Evolutionary conservation across 129 eudicot species (phyloP).

Genomic region (Rutidosis leptorrhynchoides): DNA sequence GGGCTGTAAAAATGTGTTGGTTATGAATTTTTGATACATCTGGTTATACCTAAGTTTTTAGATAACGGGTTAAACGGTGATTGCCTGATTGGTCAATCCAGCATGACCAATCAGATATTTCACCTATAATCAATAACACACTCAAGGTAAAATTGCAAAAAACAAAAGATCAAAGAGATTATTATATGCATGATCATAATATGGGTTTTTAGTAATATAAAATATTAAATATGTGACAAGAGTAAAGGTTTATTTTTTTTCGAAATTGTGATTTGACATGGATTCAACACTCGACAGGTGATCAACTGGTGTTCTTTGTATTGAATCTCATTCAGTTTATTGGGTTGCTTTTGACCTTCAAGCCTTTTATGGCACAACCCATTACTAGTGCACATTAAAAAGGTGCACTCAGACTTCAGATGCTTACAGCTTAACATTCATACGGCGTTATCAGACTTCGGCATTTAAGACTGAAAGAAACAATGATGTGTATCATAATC

Average conservation of each 20-base stretch:
- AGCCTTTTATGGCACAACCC: constrained; percentile 34
- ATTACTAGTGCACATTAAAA: background rate
- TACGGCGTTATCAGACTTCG: background rate
- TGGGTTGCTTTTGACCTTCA: constrained; percentile 34
- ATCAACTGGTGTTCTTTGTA: constrained; percentile 29
- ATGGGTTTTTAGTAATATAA: background rate
- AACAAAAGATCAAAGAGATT: background rate
- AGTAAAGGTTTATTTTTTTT: background rate
- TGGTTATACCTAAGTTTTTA: background rate
- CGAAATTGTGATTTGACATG: background rate
- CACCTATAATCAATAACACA: background rate
- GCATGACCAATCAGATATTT: background rate
- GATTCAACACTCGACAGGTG: constrained; percentile 23
- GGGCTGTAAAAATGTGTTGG: background rate
- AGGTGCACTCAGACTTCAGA: background rate
- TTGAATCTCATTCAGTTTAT: constrained; percentile 21
- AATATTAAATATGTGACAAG: background rate
- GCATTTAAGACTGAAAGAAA: no score
- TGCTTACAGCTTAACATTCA: background rate
- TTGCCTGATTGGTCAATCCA: background rate
- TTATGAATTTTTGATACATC: background rate
- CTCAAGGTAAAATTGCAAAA: background rate
- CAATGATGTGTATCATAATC: background rate
- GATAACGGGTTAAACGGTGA: background rate
- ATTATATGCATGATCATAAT: background rate